Conservation (phyloP, 345 rosid genomes). For the Clarkia xantiana region DNA sequence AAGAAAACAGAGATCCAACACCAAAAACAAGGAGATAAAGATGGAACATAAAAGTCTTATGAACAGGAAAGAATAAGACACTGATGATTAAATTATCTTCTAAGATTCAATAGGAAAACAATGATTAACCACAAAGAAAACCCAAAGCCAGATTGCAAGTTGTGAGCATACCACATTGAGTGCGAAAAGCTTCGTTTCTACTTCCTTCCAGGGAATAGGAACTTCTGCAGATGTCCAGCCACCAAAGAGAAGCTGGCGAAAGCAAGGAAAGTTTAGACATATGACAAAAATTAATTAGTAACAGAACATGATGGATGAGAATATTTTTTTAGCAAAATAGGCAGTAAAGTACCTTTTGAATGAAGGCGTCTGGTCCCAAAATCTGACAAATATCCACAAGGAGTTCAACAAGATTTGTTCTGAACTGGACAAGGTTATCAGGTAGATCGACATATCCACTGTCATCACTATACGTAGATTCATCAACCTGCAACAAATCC, state of each 20-base stretch:
- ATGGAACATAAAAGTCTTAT: background rate
- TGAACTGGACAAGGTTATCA: slow-evolving; percentile 69
- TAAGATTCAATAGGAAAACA: too few relatives aligned
- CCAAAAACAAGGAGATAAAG: too few relatives aligned
- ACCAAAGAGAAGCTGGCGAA: slow-evolving; percentile 47
- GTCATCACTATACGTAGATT: slow-evolving; percentile 45
- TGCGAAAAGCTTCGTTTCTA: slow-evolving; percentile 69
- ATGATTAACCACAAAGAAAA: too few relatives aligned
- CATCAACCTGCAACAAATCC: slow-evolving; percentile 84
- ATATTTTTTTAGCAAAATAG: background rate
- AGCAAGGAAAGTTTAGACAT: slow-evolving; percentile 5
- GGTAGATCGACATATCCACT: slow-evolving; percentile 53
- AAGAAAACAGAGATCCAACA: too few relatives aligned
- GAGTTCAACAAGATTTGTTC: slow-evolving; percentile 80
- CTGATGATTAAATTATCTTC: too few relatives aligned
- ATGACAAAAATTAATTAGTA: too few relatives aligned
- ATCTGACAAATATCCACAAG: slow-evolving; percentile 87
- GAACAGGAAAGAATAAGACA: background rate
- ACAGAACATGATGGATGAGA: too few relatives aligned
- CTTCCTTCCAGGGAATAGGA: slow-evolving; percentile 63
- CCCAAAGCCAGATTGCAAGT: background rate
- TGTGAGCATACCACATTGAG: slow-evolving; percentile 56
- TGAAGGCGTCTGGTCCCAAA: slow-evolving; percentile 41
- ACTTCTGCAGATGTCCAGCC: slow-evolving; percentile 45
- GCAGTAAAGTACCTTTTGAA: slow-evolving; percentile 44